Percentiles rank a stretch among this genome's conserved stretches.
phyloP scores from a whole-genome alignment of 1,284 basidiomycete species.

The Ceratobasidium sp. region DNA sequence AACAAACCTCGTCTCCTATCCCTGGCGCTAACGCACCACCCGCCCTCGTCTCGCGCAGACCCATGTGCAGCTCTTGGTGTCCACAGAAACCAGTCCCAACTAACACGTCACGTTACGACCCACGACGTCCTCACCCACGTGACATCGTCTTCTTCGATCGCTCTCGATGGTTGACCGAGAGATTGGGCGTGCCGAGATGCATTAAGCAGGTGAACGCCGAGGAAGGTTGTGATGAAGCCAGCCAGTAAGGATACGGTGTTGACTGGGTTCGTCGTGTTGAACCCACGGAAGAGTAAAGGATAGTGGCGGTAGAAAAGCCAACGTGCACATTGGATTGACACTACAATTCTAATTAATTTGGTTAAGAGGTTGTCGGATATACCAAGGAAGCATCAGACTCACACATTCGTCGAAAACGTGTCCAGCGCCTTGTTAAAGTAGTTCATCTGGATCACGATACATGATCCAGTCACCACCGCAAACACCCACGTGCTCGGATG shows the following conservation, averaged over 20 bases:
- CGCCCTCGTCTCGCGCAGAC: too few relatives aligned
- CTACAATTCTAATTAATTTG: constrained; percentile 60
- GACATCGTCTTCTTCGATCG: constrained; percentile 56
- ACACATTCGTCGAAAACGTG: constrained; percentile 99
- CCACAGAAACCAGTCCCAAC: too few relatives aligned
- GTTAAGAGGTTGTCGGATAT: background rate
- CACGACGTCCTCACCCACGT: constrained; percentile 60
- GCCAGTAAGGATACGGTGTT: constrained; percentile 88
- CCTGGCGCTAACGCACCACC: too few relatives aligned
- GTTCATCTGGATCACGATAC: too few relatives aligned
- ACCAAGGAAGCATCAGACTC: constrained; percentile 59
- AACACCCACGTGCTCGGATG: constrained; percentile 97
- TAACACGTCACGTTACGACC: too few relatives aligned
- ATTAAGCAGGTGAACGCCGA: constrained; percentile 92
- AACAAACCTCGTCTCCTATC: too few relatives aligned
- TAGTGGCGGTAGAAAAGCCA: constrained; percentile 96
- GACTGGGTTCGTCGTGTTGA: constrained; percentile 88
- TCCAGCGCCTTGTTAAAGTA: too few relatives aligned
- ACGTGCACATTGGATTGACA: constrained; percentile 99
- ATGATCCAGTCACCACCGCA: constrained; percentile 83
- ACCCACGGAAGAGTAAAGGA: constrained; percentile 95
- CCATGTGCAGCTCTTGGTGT: too few relatives aligned
- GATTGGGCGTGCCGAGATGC: constrained; percentile 71
- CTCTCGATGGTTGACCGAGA: constrained; percentile 61
- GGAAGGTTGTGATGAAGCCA: constrained; percentile 91